Evolutionary conservation across 2,329 filamentous ascomycete species (phyloP).

Genomic region (Bipolaris sorokiniana): DNA sequence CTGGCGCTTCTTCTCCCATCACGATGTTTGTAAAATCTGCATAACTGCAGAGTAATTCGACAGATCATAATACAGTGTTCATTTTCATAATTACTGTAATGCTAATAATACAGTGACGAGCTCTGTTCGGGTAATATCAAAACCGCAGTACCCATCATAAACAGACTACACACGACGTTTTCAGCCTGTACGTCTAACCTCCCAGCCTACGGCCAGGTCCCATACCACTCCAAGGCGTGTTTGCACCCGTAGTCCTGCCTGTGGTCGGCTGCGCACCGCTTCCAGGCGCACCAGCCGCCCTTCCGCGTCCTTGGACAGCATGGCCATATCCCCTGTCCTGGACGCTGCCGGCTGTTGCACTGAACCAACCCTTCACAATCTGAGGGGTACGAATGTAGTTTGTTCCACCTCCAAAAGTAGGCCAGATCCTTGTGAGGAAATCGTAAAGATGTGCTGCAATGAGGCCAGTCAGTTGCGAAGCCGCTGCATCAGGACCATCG

Average conservation of each 20-base stretch:
- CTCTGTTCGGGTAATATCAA: too few relatives aligned
- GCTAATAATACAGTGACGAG: too few relatives aligned
- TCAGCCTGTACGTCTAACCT: conserved; percentile 15
- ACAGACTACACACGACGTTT: conserved; percentile 4
- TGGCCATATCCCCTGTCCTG: conserved; percentile 67
- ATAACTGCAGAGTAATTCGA: too few relatives aligned
- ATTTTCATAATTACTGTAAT: too few relatives aligned
- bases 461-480: conserved; percentile 76
- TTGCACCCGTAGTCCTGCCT: conserved; percentile 37
- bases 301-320: conserved; percentile 54
- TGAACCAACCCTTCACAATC: conserved; percentile 72
- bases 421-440: conserved; percentile 87
- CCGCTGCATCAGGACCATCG: conserved; percentile 61
- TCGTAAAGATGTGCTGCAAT: conserved; percentile 88
- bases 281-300: conserved; percentile 20
- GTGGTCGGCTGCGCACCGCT: conserved; percentile 21
- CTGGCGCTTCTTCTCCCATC: neutral
- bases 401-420: conserved; percentile 81
- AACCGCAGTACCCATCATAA: neutral
- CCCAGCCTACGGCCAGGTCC: conserved; percentile 45
- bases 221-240: conserved; percentile 28
- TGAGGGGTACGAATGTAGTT: conserved; percentile 77
- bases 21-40: neutral
- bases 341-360: conserved; percentile 53
- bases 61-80: too few relatives aligned